Evolutionary conservation across 306 rosid species (phyloP).

Genomic region (Oxytropis ochrocephala): DNA sequence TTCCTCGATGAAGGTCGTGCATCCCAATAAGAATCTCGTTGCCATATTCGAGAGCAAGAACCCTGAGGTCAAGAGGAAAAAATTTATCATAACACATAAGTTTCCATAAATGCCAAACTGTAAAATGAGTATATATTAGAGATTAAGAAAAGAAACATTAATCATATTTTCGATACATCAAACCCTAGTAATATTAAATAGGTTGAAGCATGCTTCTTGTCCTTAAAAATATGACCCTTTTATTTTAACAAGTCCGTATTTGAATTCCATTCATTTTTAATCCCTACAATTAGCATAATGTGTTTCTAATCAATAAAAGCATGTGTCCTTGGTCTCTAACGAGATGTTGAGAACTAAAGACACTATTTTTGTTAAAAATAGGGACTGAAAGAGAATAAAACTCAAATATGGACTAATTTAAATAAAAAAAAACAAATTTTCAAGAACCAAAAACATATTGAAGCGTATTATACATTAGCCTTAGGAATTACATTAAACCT

Average conservation of each 20-base stretch:
- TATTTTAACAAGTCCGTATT: neutral
- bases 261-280: neutral
- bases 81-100: neutral
- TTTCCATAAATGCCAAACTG: neutral
- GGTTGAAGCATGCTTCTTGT: neutral
- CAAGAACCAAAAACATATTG: neutral
- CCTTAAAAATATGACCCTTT: neutral
- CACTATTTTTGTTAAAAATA: neutral
- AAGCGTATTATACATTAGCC: neutral
- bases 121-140: neutral
- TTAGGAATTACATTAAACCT: neutral
- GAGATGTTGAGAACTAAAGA: too few relatives aligned
- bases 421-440: neutral
- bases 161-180: neutral
- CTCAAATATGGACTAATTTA: neutral
- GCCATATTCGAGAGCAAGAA: slow-evolving; percentile 98
- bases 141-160: neutral
- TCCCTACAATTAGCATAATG: neutral
- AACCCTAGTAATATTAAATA: neutral
- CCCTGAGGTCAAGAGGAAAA: slow-evolving; percentile 45
- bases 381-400: neutral
- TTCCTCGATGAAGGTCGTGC: slow-evolving; percentile 82
- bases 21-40: slow-evolving; percentile 85
- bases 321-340: neutral
- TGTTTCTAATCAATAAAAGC: neutral